These are phyloP conservation scores for Entomortierella parvispora DNA, from an alignment of 192 early-diverging fungal genomes.

Conservation along the genomic window DNA sequence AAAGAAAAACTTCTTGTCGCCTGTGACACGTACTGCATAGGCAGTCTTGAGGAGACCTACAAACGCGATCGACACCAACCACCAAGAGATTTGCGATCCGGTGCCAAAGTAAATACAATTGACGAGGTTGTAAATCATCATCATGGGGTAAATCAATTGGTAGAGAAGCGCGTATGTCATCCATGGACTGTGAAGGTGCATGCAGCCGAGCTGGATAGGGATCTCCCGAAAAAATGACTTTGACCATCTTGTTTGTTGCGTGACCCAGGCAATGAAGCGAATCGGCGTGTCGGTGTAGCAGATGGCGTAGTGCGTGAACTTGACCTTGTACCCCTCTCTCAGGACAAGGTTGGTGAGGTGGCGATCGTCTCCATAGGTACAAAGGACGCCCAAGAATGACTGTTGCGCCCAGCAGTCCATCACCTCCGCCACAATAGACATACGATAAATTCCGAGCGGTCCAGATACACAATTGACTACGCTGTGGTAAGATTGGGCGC, in stretches of 20 bases:
- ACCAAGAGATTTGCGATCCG: constrained; percentile 44
- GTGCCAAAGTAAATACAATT: constrained; percentile 52
- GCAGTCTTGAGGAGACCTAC: constrained; percentile 60
- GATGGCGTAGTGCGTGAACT: constrained; percentile 66
- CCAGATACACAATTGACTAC: constrained; percentile 73
- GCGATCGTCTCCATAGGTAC: constrained; percentile 73
- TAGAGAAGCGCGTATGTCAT: constrained; percentile 69
- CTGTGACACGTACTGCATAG: constrained; percentile 51
- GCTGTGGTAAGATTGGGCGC: constrained; percentile 66
- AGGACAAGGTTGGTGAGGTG: constrained; percentile 70
- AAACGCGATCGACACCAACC: constrained; percentile 56
- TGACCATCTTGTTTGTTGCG: constrained; percentile 72
- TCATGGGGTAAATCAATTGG: constrained; percentile 70
- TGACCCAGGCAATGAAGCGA: constrained; percentile 67
- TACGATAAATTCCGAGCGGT: constrained; percentile 69
- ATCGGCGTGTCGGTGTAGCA: constrained; percentile 70
- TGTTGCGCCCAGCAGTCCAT: constrained; percentile 67
- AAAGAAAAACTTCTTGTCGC: constrained; percentile 53
- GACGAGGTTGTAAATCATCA: constrained; percentile 64
- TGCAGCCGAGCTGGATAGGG: constrained; percentile 55
- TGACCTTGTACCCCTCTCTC: constrained; percentile 57
- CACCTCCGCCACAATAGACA: constrained; percentile 56
- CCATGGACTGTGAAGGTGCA: constrained; percentile 68
- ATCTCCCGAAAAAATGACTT: constrained; percentile 72
- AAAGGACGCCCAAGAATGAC: constrained; percentile 64